Evolutionary conservation across 768 basidiomycete species (phyloP).

Genomic region (Chalciporus sphaerocephalus): DNA sequence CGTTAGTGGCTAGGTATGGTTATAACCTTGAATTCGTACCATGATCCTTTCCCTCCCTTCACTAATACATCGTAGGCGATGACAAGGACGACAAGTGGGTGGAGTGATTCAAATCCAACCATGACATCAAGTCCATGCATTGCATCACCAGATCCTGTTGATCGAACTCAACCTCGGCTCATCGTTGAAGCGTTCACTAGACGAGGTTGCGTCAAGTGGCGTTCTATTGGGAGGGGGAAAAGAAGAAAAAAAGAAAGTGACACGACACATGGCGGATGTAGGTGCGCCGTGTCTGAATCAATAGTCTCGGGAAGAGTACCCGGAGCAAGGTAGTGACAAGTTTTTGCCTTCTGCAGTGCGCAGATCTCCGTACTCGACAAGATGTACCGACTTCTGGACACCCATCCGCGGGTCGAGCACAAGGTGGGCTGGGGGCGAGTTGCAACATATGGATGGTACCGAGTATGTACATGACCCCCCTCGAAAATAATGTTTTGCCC

Average conservation of each 20-base stretch:
- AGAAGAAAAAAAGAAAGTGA: background rate
- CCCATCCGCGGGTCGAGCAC: conserved; percentile 25
- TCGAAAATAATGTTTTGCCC: too few relatives aligned
- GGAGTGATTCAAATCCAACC: background rate
- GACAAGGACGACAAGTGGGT: background rate
- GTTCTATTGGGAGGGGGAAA: background rate
- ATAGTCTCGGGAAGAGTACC: background rate
- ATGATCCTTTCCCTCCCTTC: too few relatives aligned
- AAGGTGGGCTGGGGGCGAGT: background rate
- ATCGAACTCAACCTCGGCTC: too few relatives aligned
- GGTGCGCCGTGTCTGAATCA: background rate
- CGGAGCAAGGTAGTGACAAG: background rate
- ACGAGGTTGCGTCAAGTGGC: background rate
- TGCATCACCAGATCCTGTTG: background rate
- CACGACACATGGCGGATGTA: background rate
- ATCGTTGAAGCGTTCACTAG: too few relatives aligned
- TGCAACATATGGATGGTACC: background rate
- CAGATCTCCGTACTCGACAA: conserved; percentile 12
- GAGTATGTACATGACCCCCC: background rate
- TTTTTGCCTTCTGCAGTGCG: background rate
- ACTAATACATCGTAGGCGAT: background rate
- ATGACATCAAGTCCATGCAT: background rate
- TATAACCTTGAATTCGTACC: background rate
- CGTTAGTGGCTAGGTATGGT: background rate
- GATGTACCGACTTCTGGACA: conserved; percentile 14